phyloP scores from a whole-genome alignment of 495 filamentous ascomycete genomes.

The Penicillium desertorum region DNA sequence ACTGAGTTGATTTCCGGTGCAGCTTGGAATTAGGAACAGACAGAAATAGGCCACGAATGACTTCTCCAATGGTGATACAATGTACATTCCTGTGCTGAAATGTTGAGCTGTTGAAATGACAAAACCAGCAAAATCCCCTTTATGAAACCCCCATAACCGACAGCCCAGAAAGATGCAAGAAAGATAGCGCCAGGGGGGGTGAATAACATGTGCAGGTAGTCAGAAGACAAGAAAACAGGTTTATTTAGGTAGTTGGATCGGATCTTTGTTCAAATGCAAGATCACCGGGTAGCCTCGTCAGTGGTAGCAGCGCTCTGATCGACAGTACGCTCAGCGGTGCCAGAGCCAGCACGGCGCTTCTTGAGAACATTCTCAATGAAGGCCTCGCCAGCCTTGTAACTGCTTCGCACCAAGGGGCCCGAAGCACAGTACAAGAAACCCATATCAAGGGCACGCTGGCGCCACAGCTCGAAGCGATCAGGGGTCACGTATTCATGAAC shows the following conservation, averaged over 20 bases:
- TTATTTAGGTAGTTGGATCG: background rate
- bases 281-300: conserved; percentile 35
- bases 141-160: conserved; percentile 18
- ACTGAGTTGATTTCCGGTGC: conserved; percentile 10
- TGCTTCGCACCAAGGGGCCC: conserved; percentile 86
- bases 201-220: conserved; percentile 7
- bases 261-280: conserved; percentile 10
- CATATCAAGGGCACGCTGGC: conserved; percentile 84
- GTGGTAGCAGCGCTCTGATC: conserved; percentile 22
- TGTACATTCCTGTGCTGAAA: conserved; percentile 4
- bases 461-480: conserved; percentile 86
- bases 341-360: conserved; percentile 62
- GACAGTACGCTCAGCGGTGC: conserved; percentile 24
- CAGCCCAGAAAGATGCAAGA: conserved; percentile 24
- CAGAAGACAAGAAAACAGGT: background rate
- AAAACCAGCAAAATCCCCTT: conserved; percentile 12
- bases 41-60: background rate
- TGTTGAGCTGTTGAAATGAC: conserved; percentile 22
- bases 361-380: conserved; percentile 98
- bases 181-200: conserved; percentile 21
- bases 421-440: conserved; percentile 96
- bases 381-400: conserved; percentile 95
- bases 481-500: conserved; percentile 93
- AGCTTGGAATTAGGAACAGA: conserved; percentile 8
- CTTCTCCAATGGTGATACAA: conserved; percentile 23